Evolutionary conservation across 1,139 yeast species (phyloP).

Genomic region (Eremothecium cymbalariae): DNA sequence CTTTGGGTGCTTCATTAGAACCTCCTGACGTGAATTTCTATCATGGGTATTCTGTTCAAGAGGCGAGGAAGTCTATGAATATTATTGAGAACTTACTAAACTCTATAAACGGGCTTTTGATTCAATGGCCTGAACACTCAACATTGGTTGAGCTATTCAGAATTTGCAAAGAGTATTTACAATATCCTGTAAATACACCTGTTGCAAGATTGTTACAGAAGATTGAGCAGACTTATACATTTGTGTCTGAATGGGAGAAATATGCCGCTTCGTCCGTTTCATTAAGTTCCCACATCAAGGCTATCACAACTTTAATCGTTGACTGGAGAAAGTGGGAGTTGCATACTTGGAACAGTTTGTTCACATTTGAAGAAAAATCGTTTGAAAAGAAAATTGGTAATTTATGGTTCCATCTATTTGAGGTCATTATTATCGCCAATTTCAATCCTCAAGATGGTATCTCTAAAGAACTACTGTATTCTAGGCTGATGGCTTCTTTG

Average conservation of each 20-base stretch:
- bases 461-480: constrained; percentile 22
- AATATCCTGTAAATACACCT: constrained; percentile 59
- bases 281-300: constrained; percentile 46
- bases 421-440: constrained; percentile 43
- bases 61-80: constrained; percentile 51
- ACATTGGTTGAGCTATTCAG: constrained; percentile 62
- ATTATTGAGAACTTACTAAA: constrained; percentile 44
- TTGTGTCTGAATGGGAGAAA: constrained; percentile 86
- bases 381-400: constrained; percentile 51
- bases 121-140: constrained; percentile 93
- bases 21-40: constrained; percentile 50
- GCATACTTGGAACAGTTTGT: constrained; percentile 74
- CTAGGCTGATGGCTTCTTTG: constrained; percentile 56
- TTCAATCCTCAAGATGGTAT: constrained; percentile 32
- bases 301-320: constrained; percentile 61
- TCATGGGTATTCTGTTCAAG: constrained; percentile 52
- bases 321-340: constrained; percentile 88
- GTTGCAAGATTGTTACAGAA: constrained; percentile 72
- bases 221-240: constrained; percentile 77
- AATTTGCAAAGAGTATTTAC: constrained; percentile 60
- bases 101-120: constrained; percentile 43
- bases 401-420: constrained; percentile 92
- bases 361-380: constrained; percentile 53
- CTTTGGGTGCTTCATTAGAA: constrained; percentile 19
- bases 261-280: constrained; percentile 79